These are phyloP conservation scores for Warburgia ugandensis DNA, from an alignment of 164 flowering plant genomes.

Conservation along the genomic window DNA sequence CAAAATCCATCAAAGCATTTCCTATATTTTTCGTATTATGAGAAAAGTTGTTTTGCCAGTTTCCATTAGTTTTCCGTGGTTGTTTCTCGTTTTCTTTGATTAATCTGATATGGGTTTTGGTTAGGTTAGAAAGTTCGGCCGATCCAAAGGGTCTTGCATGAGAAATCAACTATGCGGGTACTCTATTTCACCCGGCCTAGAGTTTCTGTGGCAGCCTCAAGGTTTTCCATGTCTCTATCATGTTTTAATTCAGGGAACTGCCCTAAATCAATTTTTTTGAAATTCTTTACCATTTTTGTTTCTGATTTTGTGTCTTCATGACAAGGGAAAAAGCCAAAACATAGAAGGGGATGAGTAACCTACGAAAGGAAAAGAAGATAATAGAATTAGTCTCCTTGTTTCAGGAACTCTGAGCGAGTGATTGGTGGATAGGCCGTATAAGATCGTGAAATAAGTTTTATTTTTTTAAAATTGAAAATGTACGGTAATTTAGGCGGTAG, in stretches of 20 bases:
- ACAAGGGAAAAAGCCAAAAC: not conserved
- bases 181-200: constrained; percentile 16
- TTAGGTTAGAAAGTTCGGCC: too few relatives aligned
- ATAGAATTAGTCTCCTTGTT: too few relatives aligned
- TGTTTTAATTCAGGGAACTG: constrained; percentile 17
- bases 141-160: constrained; percentile 17
- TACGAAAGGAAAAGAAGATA: too few relatives aligned
- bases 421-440: too few relatives aligned
- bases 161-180: not conserved
- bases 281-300: not conserved
- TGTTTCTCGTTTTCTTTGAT: not conserved
- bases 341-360: not conserved
- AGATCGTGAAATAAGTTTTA: too few relatives aligned
- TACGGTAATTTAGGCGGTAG: too few relatives aligned
- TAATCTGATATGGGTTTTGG: too few relatives aligned
- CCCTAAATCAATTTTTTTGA: constrained; percentile 5
- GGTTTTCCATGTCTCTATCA: constrained; percentile 14
- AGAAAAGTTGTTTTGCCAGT: not conserved
- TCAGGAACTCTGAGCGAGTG: too few relatives aligned
- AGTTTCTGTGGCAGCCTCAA: constrained; percentile 18
- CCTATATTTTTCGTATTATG: too few relatives aligned
- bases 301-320: not conserved
- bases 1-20: too few relatives aligned
- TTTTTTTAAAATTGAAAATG: too few relatives aligned
- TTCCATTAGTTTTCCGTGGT: not conserved